Evolutionary conservation across 179 eudicot species (phyloP).

Genomic region (Pouteria campechiana): DNA sequence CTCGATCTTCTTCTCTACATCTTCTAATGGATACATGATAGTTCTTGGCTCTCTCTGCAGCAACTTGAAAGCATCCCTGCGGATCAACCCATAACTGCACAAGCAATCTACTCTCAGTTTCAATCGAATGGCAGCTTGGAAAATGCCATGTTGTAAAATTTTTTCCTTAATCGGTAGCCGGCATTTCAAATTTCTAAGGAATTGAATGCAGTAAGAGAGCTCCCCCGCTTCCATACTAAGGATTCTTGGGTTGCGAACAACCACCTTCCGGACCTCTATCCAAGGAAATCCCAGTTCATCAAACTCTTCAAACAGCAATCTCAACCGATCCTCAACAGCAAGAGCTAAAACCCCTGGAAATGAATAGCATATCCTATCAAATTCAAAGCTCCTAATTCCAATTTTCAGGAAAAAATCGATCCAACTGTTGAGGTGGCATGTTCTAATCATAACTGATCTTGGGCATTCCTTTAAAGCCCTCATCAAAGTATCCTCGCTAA

Average conservation of each 20-base stretch:
- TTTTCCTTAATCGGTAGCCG: slow-evolving; percentile 39
- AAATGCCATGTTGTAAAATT: slow-evolving; percentile 45
- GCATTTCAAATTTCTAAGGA: slow-evolving; percentile 57
- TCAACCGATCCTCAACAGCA: slow-evolving; percentile 49
- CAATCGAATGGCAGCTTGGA: slow-evolving; percentile 62
- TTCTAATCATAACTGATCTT: slow-evolving; percentile 32
- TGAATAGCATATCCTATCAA: slow-evolving; percentile 19
- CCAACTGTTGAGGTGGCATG: slow-evolving; percentile 25
- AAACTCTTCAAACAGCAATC: slow-evolving; percentile 62
- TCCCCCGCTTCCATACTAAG: slow-evolving; percentile 70
- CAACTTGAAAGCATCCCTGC: slow-evolving; percentile 64
- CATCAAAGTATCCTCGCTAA: slow-evolving; percentile 37
- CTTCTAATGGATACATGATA: slow-evolving; percentile 43
- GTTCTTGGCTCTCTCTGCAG: slow-evolving; percentile 74
- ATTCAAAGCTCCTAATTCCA: slow-evolving; percentile 22
- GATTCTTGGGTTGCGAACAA: slow-evolving; percentile 48
- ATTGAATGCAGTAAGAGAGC: slow-evolving; percentile 45
- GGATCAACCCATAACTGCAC: slow-evolving; percentile 51
- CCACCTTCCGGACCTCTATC: slow-evolving; percentile 32
- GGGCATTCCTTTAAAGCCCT: slow-evolving; percentile 64
- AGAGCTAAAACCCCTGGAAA: slow-evolving; percentile 45
- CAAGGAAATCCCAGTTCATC: slow-evolving; percentile 39
- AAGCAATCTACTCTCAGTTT: slow-evolving; percentile 64
- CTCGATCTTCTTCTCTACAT: slow-evolving; percentile 62
- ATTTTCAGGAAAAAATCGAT: slow-evolving; percentile 32